Evolutionary conservation across 2,329 filamentous ascomycete genomes (phyloP).

Genomic region (Aspergillus brunneoviolaceus): DNA sequence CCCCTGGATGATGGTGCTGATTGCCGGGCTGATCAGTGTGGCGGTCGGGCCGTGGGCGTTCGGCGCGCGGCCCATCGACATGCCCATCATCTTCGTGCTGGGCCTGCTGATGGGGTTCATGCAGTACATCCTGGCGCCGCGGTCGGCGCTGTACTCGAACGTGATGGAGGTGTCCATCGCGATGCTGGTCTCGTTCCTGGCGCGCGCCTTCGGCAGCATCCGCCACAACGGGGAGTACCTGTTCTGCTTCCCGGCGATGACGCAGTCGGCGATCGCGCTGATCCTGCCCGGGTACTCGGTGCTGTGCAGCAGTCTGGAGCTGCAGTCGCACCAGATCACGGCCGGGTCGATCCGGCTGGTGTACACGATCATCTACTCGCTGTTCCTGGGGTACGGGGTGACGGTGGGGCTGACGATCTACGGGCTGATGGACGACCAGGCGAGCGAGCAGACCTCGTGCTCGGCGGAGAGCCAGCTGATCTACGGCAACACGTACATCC

Average conservation of each 20-base stretch:
- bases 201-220: constrained; percentile 66
- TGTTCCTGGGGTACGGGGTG: constrained; percentile 71
- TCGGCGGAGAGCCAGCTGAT: constrained; percentile 35
- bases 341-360: constrained; percentile 72
- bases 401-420: constrained; percentile 66
- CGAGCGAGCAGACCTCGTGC: constrained; percentile 49
- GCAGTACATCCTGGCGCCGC: constrained; percentile 71
- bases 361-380: constrained; percentile 71
- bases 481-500: constrained; percentile 38
- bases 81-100: constrained; percentile 72
- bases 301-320: constrained; percentile 61
- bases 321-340: constrained; percentile 68
- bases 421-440: constrained; percentile 58
- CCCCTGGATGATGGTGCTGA: constrained; percentile 55
- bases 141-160: constrained; percentile 64
- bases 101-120: constrained; percentile 71
- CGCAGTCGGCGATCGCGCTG: constrained; percentile 72
- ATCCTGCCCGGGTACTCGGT: constrained; percentile 70
- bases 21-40: constrained; percentile 73
- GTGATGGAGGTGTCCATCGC: constrained; percentile 64
- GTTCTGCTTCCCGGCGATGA: constrained; percentile 70
- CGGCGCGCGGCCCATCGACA: constrained; percentile 69
- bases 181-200: constrained; percentile 65
- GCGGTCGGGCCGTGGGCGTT: constrained; percentile 78
- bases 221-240: constrained; percentile 38